Percentiles rank a stretch among this genome's conserved stretches.
Evolutionary conservation across 2,329 filamentous ascomycete species (phyloP).

Genomic region (Verticillium alfalfae): DNA sequence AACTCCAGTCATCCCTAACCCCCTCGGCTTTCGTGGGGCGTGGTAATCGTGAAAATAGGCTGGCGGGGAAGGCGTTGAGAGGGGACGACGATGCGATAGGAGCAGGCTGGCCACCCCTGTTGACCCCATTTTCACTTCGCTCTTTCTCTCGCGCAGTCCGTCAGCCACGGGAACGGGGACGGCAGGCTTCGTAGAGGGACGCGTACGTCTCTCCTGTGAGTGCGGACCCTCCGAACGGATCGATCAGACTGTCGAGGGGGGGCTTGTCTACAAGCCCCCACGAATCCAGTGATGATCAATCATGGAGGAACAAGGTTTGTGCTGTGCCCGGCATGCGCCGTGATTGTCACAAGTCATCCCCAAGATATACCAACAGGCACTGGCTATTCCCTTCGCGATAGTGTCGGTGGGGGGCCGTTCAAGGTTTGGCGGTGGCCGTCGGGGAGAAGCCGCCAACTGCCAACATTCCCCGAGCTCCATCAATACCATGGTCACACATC

Average conservation of each 20-base stretch:
- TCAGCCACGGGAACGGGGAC: not conserved
- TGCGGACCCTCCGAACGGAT: not conserved
- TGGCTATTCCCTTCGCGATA: not conserved
- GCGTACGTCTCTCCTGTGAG: not conserved
- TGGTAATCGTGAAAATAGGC: not conserved
- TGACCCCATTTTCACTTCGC: not conserved
- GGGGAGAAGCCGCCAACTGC: not conserved
- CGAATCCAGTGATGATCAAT: not conserved
- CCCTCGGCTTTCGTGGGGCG: not conserved
- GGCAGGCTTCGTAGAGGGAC: not conserved
- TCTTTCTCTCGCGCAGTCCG: not conserved
- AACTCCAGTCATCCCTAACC: not conserved
- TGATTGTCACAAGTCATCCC: not conserved
- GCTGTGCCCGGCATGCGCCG: not conserved
- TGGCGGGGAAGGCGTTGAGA: not conserved
- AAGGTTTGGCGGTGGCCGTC: no score
- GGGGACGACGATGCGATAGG: not conserved
- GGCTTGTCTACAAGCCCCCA: not conserved
- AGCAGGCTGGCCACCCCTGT: not conserved
- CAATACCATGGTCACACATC: not conserved
- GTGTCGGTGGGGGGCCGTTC: not conserved
- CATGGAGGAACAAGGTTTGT: not conserved
- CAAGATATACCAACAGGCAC: not conserved
- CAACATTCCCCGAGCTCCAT: not conserved
- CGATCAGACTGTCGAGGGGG: not conserved